Evolutionary conservation across 75 land plant genomes (phyloP).

Genomic region (Isoetes taiwanensis): DNA sequence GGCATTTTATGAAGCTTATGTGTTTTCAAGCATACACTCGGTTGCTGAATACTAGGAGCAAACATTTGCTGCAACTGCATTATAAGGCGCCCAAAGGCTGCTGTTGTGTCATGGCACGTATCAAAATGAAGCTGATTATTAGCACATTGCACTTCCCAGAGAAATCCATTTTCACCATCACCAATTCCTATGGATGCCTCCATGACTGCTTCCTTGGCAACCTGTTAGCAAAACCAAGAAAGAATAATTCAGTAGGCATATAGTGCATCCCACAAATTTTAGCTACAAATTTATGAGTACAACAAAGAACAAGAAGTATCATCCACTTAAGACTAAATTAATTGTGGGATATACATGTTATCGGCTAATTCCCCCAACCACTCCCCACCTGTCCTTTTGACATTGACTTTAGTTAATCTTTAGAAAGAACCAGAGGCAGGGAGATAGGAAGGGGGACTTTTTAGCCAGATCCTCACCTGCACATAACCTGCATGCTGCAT

Average conservation of each 20-base stretch:
- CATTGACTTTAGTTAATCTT: no score
- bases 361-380: no score
- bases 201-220: slow-evolving; percentile 59
- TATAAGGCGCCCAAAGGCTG: slow-evolving; percentile 45
- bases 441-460: no score
- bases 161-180: slow-evolving; percentile 29
- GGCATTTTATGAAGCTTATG: neutral
- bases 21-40: neutral
- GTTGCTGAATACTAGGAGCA: slow-evolving; percentile 73
- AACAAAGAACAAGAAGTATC: no score
- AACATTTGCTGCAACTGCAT: slow-evolving; percentile 72
- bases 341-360: neutral
- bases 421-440: no score
- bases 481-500: slow-evolving; percentile 58
- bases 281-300: no score
- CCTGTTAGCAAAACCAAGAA: slow-evolving; percentile 15
- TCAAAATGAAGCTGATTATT: slow-evolving; percentile 47
- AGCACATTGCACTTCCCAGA: slow-evolving; percentile 66
- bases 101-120: slow-evolving; percentile 83
- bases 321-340: neutral
- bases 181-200: slow-evolving; percentile 41
- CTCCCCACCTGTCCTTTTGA: no score
- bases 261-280: no score
- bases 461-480: slow-evolving; percentile 28
- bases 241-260: no score